phyloP scores from a whole-genome alignment of 306 rosid species.

The Dalbergia cochinchinensis region DNA sequence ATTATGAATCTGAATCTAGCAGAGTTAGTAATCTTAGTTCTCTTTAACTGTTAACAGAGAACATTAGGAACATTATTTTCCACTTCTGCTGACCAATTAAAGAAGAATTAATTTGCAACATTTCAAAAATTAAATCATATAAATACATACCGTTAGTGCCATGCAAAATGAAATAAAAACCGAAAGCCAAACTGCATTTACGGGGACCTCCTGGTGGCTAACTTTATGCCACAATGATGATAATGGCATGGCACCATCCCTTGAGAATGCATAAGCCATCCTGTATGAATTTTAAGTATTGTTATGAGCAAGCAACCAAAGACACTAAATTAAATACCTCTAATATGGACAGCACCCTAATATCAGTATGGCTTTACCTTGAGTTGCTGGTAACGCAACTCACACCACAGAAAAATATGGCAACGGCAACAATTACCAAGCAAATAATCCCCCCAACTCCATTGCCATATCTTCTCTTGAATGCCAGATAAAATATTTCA shows the following conservation, averaged over 20 bases:
- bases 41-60: too few relatives aligned
- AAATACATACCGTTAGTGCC: conserved; percentile 75
- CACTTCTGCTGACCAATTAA: too few relatives aligned
- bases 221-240: conserved; percentile 88
- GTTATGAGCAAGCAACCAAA: neutral
- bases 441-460: conserved; percentile 97
- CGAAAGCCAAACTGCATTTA: conserved; percentile 91
- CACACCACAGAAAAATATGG: conserved; percentile 93
- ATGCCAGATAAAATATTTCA: conserved; percentile 79
- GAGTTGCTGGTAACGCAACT: conserved; percentile 89
- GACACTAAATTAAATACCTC: neutral
- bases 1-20: too few relatives aligned
- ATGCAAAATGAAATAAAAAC: conserved; percentile 78
- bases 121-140: too few relatives aligned
- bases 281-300: conserved; percentile 34
- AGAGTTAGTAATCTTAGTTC: too few relatives aligned
- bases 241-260: conserved; percentile 98
- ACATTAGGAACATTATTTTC: too few relatives aligned
- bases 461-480: conserved; percentile 75
- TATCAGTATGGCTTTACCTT: conserved; percentile 57
- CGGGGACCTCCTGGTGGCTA: conserved; percentile 75
- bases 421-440: conserved; percentile 78
- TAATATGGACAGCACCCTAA: neutral
- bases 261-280: conserved; percentile 98
- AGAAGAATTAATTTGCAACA: too few relatives aligned